Evolutionary conservation across 495 filamentous ascomycete species (phyloP), one percentile per base, ranked within the genome.

Genomic region (Hapsidospora chrysogenum): DNA sequence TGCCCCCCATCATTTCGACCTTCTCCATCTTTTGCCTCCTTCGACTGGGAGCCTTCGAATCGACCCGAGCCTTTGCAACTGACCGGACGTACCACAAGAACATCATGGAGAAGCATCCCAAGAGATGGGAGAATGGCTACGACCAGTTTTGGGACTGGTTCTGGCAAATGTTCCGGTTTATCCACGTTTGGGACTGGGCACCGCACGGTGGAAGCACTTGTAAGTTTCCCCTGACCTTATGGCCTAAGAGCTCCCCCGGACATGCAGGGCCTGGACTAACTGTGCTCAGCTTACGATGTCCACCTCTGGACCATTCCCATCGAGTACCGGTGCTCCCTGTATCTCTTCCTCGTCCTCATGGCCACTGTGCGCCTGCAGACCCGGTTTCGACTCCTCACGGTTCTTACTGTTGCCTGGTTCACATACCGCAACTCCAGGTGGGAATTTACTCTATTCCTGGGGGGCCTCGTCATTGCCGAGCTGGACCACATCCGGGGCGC

Each of bases 241-340:
- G 53, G 56, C n/a, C n/a, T n/a, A n/a, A n/a, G n/a, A n/a, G n/a
- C n/a, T n/a, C n/a, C n/a, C n/a, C n/a, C n/a, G n/a, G 17, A 66
- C 56, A 40, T 45, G 58, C 29, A 64, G 60, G 55, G 44, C 41
- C 10, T 43, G 66, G 1, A 63, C 54, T 32, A 64, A 66, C 46
- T 61, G 64, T 34, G 51, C 8, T 57, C 35, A 39, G 52, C 41
- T 23, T 76, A 79, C 43, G 76, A 80, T 34, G 66, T 73, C 4
- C 74, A 78, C 40, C 55, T 80, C 0, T 81, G 76, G 76, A 81
- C 76, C 17, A 77, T 81, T n/a, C 76, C 76, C 0, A 64, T 80
- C 17, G 76, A 81, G 46, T 77, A 78, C 41, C 59, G 71, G 33
- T 65, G 65, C 39, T 76, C 72, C 7, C 66, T 81, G 41, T 55